These are phyloP conservation scores for Ustanciosporium gigantosporum DNA, from an alignment of 1,284 basidiomycete genomes.

Conservation along the genomic window DNA sequence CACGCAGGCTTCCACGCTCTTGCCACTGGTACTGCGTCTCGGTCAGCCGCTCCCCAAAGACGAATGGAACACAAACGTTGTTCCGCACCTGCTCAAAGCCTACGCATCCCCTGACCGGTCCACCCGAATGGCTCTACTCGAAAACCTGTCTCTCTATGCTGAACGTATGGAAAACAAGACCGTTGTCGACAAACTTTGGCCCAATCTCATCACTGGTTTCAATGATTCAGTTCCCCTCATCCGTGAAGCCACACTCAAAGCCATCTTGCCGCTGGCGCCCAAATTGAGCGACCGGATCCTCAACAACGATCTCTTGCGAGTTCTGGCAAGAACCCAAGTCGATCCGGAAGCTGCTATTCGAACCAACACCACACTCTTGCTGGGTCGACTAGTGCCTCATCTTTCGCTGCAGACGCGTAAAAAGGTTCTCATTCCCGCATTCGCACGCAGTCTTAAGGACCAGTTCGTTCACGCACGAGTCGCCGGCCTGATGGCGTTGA, in stretches of 20 bases:
- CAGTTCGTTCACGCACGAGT: constrained; percentile 89
- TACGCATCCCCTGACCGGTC: constrained; percentile 71
- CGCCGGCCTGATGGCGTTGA: constrained; percentile 92
- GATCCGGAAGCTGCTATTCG: constrained; percentile 92
- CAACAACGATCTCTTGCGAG: constrained; percentile 92
- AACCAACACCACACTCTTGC: constrained; percentile 94
- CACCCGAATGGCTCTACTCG: constrained; percentile 88
- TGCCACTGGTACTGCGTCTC: constrained; percentile 54
- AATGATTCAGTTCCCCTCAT: constrained; percentile 90
- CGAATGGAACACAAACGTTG: constrained; percentile 42
- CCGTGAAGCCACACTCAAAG: constrained; percentile 89
- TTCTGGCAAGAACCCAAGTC: constrained; percentile 88
- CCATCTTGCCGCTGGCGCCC: constrained; percentile 79
- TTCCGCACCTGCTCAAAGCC: constrained; percentile 47
- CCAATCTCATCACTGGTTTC: constrained; percentile 92
- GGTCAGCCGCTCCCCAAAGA: constrained; percentile 38
- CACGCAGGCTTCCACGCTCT: constrained; percentile 33
- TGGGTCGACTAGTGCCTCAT: constrained; percentile 84
- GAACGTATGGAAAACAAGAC: constrained; percentile 84
- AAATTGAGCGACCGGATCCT: constrained; percentile 84
- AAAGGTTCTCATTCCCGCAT: constrained; percentile 94
- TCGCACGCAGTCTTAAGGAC: constrained; percentile 86
- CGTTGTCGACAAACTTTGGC: constrained; percentile 88
- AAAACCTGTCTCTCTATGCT: constrained; percentile 79
- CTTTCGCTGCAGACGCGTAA: constrained; percentile 85